phyloP scores from a whole-genome alignment of 2,329 filamentous ascomycete species.

The Xylariaceae sp. region DNA sequence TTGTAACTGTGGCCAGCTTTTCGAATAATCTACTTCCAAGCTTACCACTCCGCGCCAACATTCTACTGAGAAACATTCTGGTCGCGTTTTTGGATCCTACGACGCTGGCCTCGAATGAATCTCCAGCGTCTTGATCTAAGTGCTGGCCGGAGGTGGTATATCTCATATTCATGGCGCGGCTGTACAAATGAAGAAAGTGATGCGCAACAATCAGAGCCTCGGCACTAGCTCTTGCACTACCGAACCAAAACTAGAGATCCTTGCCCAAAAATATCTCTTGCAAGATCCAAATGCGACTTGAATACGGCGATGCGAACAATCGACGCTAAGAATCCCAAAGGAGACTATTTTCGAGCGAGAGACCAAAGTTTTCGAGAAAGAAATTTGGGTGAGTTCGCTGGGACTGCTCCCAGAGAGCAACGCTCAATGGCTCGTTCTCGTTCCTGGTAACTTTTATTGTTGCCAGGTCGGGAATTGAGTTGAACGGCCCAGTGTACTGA shows the following conservation, averaged over 20 bases:
- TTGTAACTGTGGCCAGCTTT: constrained; percentile 4
- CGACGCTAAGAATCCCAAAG: constrained; percentile 21
- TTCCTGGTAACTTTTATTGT: constrained; percentile 1
- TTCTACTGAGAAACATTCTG: constrained; percentile 7
- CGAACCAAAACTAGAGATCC: constrained; percentile 19
- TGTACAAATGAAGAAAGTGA: not conserved
- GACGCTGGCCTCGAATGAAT: not conserved
- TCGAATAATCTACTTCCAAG: constrained; percentile 12
- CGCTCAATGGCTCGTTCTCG: not conserved
- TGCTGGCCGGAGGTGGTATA: constrained; percentile 12
- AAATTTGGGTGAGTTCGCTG: too few relatives aligned
- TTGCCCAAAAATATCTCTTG: constrained; percentile 17
- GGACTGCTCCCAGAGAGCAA: not conserved
- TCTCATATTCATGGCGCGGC: constrained; percentile 15
- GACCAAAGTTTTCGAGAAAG: constrained; percentile 21
- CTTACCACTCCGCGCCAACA: not conserved
- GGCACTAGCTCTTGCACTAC: not conserved
- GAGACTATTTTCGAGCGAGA: constrained; percentile 7
- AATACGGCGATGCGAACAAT: constrained; percentile 19
- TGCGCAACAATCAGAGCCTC: constrained; percentile 9
- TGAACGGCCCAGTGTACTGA: constrained; percentile 1
- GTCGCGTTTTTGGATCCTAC: constrained; percentile 14
- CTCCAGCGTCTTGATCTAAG: constrained; percentile 5
- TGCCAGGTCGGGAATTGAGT: constrained; percentile 3
- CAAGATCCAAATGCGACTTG: constrained; percentile 21